Conservation (phyloP, 2,329 filamentous ascomycete genomes). For the Chaetomiaceae sp. region DNA sequence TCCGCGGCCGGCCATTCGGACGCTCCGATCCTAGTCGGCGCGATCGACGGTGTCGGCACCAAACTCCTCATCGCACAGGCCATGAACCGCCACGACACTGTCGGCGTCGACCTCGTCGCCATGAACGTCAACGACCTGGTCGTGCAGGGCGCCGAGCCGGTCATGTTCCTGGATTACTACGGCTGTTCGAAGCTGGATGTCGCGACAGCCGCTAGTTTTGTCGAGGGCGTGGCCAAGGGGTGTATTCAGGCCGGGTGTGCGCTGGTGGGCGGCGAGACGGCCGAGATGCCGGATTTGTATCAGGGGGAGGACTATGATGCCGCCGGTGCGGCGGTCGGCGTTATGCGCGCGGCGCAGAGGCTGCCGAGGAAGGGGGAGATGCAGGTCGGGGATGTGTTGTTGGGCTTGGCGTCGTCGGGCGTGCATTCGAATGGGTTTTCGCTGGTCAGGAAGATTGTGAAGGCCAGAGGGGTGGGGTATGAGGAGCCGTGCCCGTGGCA, state of each 20-base stretch:
- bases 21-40: constrained; percentile 79
- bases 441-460: constrained; percentile 84
- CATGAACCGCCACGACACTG: constrained; percentile 84
- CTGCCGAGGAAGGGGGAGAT: constrained; percentile 73
- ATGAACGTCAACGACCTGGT: constrained; percentile 99
- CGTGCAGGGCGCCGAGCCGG: constrained; percentile 87
- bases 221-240: constrained; percentile 82
- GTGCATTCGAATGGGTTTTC: constrained; percentile 97
- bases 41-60: constrained; percentile 93
- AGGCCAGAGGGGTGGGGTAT: constrained; percentile 65
- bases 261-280: constrained; percentile 93
- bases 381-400: constrained; percentile 73
- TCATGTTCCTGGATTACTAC: constrained; percentile 98
- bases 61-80: constrained; percentile 94
- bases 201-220: constrained; percentile 72
- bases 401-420: constrained; percentile 79
- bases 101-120: constrained; percentile 93
- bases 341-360: constrained; percentile 62
- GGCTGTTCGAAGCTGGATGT: constrained; percentile 85
- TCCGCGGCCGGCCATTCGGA: constrained; percentile 65
- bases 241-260: constrained; percentile 82
- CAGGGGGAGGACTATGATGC: constrained; percentile 85
- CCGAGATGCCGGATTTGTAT: constrained; percentile 97
- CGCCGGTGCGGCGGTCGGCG: constrained; percentile 82
- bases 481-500: constrained; percentile 73